A percentile compares a stretch with the other conserved stretches of the same genome.
These are phyloP conservation scores for Lanmaoa pseudosensibilis DNA, from an alignment of 768 basidiomycete species.

Conservation along the genomic window DNA sequence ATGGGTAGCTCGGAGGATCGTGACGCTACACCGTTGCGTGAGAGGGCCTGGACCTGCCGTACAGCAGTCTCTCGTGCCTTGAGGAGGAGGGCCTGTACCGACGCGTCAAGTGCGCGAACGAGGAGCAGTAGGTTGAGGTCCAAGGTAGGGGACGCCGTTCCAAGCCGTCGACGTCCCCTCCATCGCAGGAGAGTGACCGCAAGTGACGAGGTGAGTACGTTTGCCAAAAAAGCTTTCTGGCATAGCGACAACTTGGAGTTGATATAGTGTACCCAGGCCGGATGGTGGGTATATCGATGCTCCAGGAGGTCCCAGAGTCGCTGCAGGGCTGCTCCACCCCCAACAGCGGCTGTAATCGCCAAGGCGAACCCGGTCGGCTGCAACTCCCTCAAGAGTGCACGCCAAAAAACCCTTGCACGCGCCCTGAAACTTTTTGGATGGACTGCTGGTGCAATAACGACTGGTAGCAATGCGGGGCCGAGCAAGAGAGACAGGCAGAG, in stretches of 20 bases:
- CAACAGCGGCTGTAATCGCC: constrained; percentile 60
- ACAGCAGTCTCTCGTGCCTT: constrained; percentile 7
- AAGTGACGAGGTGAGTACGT: constrained; percentile 55
- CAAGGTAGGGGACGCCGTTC: constrained; percentile 51
- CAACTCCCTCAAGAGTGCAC: constrained; percentile 56
- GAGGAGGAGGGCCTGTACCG: constrained; percentile 53
- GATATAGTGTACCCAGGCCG: neutral
- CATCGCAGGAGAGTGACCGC: constrained; percentile 59
- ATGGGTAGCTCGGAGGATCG: neutral
- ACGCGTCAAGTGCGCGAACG: constrained; percentile 67
- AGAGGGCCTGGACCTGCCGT: neutral
- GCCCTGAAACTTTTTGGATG: constrained; percentile 26
- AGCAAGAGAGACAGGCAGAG: constrained; percentile 65
- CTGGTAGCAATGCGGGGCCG: constrained; percentile 61
- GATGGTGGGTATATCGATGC: neutral
- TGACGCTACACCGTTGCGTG: neutral
- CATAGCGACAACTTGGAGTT: constrained; percentile 35
- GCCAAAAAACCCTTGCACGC: constrained; percentile 14
- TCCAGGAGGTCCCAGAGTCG: constrained; percentile 41
- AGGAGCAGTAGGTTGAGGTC: constrained; percentile 68
- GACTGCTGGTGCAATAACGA: constrained; percentile 39
- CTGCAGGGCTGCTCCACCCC: constrained; percentile 59
- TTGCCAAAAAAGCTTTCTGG: constrained; percentile 59
- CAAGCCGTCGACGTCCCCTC: constrained; percentile 33
- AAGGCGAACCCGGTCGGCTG: constrained; percentile 66